phyloP scores from a whole-genome alignment of 371 early-diverging fungal species.

The Haplosporangium sp. region DNA sequence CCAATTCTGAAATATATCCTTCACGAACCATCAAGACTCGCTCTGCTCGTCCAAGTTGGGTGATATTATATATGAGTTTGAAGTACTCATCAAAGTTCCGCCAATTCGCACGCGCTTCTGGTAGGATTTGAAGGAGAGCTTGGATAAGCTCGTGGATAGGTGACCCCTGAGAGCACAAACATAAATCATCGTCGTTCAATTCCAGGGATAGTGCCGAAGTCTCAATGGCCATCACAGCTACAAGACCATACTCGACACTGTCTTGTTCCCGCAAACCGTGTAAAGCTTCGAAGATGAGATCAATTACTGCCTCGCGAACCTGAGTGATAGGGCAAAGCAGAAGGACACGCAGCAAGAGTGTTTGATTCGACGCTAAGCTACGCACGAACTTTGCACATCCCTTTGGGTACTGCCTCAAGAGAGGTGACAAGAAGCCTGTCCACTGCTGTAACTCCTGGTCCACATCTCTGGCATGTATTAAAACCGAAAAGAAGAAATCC shows the following conservation, averaged over 20 bases:
- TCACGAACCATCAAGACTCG: slow-evolving; percentile 43
- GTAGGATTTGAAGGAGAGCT: slow-evolving; percentile 36
- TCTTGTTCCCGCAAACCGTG: slow-evolving; percentile 24
- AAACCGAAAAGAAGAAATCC: slow-evolving; percentile 52
- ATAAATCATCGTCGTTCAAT: slow-evolving; percentile 13
- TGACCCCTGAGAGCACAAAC: slow-evolving; percentile 29
- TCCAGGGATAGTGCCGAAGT: slow-evolving; percentile 5
- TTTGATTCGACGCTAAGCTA: slow-evolving; percentile 10
- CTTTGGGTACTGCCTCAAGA: slow-evolving; percentile 26
- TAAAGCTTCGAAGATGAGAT: slow-evolving; percentile 37
- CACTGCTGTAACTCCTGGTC: slow-evolving; percentile 52
- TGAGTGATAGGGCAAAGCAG: slow-evolving; percentile 37
- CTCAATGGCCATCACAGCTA: slow-evolving; percentile 3
- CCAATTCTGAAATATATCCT: slow-evolving; percentile 47
- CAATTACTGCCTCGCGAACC: slow-evolving; percentile 46
- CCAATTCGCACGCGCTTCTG: slow-evolving; percentile 56
- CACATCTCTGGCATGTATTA: slow-evolving; percentile 51
- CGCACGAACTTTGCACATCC: slow-evolving; percentile 36
- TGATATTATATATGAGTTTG: slow-evolving; percentile 60
- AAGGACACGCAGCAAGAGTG: slow-evolving; percentile 27
- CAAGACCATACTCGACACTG: slow-evolving; percentile 24
- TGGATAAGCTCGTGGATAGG: slow-evolving; percentile 33
- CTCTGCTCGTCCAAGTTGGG: slow-evolving; percentile 71
- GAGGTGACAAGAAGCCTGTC: slow-evolving; percentile 28
- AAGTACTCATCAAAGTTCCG: slow-evolving; percentile 63